Evolutionary conservation across 192 early-diverging fungal species (phyloP).

Genomic region (Gigaspora rosea): DNA sequence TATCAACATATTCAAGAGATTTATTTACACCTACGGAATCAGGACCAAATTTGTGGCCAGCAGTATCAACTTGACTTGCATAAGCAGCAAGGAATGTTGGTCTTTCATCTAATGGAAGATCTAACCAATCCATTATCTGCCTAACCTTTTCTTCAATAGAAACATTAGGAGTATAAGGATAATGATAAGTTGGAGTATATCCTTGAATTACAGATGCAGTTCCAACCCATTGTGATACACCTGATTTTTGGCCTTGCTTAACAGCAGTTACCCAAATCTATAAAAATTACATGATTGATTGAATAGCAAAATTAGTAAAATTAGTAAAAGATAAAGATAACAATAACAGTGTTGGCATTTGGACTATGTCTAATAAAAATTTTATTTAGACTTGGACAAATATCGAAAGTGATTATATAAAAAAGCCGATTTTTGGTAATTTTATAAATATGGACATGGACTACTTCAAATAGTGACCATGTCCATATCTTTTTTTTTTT

Average conservation of each 20-base stretch:
- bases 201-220: conserved; percentile 59
- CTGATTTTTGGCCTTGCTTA: conserved; percentile 66
- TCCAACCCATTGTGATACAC: conserved; percentile 91
- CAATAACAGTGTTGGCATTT: neutral
- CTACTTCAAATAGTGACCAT: no score
- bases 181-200: conserved; percentile 63
- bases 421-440: no score
- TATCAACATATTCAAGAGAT: conserved; percentile 56
- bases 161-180: conserved; percentile 52
- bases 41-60: conserved; percentile 75
- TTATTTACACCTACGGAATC: conserved; percentile 65
- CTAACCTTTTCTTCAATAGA: conserved; percentile 58
- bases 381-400: no score
- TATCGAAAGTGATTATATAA: no score
- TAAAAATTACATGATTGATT: neutral
- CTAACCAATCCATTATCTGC: conserved; percentile 74
- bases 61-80: conserved; percentile 76
- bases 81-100: conserved; percentile 80
- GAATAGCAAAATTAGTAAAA: conserved; percentile 27
- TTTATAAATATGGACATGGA: no score
- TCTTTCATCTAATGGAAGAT: conserved; percentile 64
- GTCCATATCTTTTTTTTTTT: no score
- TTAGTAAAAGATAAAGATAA: neutral
- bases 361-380: no score
- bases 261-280: conserved; percentile 88